Evolutionary conservation across 331 rosid genomes (phyloP), one percentile per base, ranked within the genome.

Genomic region (Acacia pycnantha): DNA sequence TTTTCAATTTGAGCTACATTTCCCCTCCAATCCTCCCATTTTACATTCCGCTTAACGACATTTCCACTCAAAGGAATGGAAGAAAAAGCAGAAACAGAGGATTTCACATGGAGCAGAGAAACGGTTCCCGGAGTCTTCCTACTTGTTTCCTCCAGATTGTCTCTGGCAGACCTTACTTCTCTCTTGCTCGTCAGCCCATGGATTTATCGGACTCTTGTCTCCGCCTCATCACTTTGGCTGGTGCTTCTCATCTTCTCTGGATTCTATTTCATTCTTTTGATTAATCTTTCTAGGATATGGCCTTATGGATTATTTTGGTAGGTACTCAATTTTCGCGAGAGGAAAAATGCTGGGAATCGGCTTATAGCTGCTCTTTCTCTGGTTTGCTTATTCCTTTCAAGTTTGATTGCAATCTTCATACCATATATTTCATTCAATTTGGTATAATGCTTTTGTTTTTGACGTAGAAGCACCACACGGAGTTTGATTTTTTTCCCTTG

Each of bases 291-390:
- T 24, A 70, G 56, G 22, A 26, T 24, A 13, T 24, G 75, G 37
- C 14, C 27, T 15, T 21, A 56, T 10, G 64, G 7, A 24, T 59
- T 14, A 24, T 70, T 70, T 14, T 70, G 50, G 33, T 81, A 94
- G 98, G 78, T 33, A 21, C 80, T 94, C 77, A 92, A 83, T 87
- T 91, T 94, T 79, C 93, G 93, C 19, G 97, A 94, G 82, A 88
- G 74, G 64, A 90, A 70, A 66, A 85, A 90, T 81, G 93, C 94
- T 2, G 97, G 96, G 82, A 94, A 91, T 86, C 92, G 93, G 82
- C 92, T 94, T 54, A 31, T 85, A 4, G 89, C 82, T 84, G 93
- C 98, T 73, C 92, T 92, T 76, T 90, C 98, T 73, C 87, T 92
- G 91, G 98, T 92, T 83, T 70, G 91, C 54, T 21, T 22, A 18